Evolutionary conservation across 768 basidiomycete genomes (phyloP).

Genomic region (Neoboletus brunneissimus): DNA sequence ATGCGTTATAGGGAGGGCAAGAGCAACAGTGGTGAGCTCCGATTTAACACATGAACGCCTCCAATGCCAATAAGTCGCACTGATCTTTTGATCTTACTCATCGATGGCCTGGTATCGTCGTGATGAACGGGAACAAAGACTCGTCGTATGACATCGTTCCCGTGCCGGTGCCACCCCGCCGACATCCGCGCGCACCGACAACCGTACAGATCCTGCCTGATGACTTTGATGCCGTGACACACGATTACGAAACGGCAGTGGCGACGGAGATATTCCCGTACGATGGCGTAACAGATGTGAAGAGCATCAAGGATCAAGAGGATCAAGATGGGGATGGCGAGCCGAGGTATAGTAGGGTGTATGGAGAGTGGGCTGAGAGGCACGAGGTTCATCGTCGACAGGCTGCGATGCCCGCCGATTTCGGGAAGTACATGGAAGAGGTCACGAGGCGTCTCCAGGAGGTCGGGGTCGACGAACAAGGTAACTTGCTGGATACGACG

Average conservation of each 20-base stretch:
- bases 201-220: conserved; percentile 32
- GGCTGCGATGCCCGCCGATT: conserved; percentile 21
- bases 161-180: conserved; percentile 13
- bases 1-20: conserved; percentile 27
- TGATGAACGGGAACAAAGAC: conserved; percentile 19
- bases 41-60: background rate
- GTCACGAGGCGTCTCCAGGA: conserved; percentile 36
- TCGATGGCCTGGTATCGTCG: conserved; percentile 7
- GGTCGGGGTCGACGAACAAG: conserved; percentile 31
- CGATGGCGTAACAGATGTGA: conserved; percentile 27
- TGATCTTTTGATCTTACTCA: conserved; percentile 15
- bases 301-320: conserved; percentile 9
- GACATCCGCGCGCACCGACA: conserved; percentile 31
- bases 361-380: conserved; percentile 33
- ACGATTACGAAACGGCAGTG: conserved; percentile 27
- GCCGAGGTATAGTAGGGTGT: conserved; percentile 28
- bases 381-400: conserved; percentile 28
- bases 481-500: conserved; percentile 21
- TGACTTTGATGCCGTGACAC: conserved; percentile 31
- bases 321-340: conserved; percentile 4
- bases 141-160: conserved; percentile 34
- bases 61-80: background rate
- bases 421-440: conserved; percentile 30
- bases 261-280: conserved; percentile 23
- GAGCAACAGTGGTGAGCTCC: conserved; percentile 30